Percentiles rank a stretch among this genome's conserved stretches.
Evolutionary conservation across 2,329 filamentous ascomycete genomes (phyloP).

Genomic region (Fusarium keratoplasticum): DNA sequence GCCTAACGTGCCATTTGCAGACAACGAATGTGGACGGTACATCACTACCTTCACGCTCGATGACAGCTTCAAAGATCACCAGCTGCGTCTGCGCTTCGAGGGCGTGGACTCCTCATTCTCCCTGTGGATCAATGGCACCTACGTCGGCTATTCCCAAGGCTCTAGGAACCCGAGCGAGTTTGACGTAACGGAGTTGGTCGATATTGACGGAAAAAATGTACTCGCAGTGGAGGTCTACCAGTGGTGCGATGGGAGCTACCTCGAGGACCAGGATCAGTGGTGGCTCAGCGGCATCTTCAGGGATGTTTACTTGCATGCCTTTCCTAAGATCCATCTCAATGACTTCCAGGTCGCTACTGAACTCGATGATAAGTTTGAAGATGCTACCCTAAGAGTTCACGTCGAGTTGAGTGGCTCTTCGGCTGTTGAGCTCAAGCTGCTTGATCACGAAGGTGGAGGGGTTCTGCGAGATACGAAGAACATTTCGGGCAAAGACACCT

Average conservation of each 20-base stretch:
- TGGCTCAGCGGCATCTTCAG: background rate
- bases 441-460: background rate
- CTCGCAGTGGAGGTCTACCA: background rate
- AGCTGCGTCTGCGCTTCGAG: background rate
- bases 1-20: slow-evolving; percentile 68
- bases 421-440: background rate
- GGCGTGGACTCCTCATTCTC: background rate
- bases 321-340: background rate
- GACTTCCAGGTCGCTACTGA: background rate
- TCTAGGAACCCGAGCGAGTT: background rate
- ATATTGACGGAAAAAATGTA: rapidly evolving
- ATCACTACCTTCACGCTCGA: background rate
- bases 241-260: background rate
- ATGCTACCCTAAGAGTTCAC: background rate
- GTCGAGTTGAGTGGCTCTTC: background rate
- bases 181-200: background rate
- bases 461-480: background rate
- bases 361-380: background rate
- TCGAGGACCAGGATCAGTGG: background rate
- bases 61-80: background rate
- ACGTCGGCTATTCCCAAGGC: background rate
- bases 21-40: slow-evolving; percentile 75
- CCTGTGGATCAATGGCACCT: background rate
- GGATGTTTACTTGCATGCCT: background rate
- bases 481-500: background rate